Evolutionary conservation across 495 filamentous ascomycete genomes (phyloP).

Genomic region (Hypoxylon trugodes): DNA sequence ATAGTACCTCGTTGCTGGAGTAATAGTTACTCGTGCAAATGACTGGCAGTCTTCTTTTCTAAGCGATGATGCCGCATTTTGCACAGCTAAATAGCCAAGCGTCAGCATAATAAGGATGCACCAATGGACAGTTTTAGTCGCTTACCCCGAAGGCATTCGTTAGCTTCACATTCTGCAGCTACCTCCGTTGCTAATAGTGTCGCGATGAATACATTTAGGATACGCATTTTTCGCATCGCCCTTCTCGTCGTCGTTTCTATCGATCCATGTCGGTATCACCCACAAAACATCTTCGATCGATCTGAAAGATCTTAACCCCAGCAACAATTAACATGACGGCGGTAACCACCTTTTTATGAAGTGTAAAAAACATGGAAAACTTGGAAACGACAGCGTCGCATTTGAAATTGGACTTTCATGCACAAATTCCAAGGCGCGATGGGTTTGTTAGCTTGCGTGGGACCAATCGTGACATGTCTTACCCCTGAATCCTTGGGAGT

Average conservation of each 20-base stretch:
- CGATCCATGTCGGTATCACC: constrained; percentile 2
- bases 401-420: constrained; percentile 28
- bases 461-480: constrained; percentile 14
- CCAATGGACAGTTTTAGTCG: neutral
- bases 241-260: neutral
- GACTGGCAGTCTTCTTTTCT: constrained; percentile 42
- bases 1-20: constrained; percentile 36
- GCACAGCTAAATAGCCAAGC: constrained; percentile 23
- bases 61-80: constrained; percentile 13
- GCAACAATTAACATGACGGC: neutral
- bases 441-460: neutral
- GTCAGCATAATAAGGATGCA: constrained; percentile 1
- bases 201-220: constrained; percentile 2
- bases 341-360: neutral
- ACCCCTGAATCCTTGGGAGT: constrained; percentile 14
- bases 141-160: constrained; percentile 40
- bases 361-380: constrained; percentile 24
- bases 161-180: constrained; percentile 19
- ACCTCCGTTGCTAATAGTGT: constrained; percentile 6
- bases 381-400: constrained; percentile 24
- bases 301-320: neutral
- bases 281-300: neutral
- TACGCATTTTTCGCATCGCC: constrained; percentile 23
- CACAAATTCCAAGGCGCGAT: constrained; percentile 7
- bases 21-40: constrained; percentile 37